Evolutionary conservation across 2,329 filamentous ascomycete genomes (phyloP).

Genomic region (Arachnomyces sp.): DNA sequence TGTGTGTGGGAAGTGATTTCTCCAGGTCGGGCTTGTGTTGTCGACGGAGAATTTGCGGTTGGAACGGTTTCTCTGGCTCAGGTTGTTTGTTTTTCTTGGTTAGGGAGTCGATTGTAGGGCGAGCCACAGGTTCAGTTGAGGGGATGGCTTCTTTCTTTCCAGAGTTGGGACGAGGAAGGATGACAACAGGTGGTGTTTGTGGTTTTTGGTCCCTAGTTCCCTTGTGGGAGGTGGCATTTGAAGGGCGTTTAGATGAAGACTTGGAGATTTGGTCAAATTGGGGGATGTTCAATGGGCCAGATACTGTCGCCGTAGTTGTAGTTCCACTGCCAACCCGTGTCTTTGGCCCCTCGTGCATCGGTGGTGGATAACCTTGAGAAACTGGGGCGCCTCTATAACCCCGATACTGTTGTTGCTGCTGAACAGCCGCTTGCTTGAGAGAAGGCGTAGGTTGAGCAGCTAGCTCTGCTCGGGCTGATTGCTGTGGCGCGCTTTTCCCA

Average conservation of each 20-base stretch:
- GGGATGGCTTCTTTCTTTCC: slow-evolving; percentile 5
- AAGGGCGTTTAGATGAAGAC: slow-evolving; percentile 13
- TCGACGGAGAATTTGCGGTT: slow-evolving; percentile 47
- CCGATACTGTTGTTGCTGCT: slow-evolving; percentile 5
- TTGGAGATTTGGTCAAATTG: slow-evolving; percentile 29
- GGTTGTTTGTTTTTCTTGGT: slow-evolving; percentile 20
- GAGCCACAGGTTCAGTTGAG: slow-evolving; percentile 9
- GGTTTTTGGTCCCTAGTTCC: neutral
- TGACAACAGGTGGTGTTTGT: slow-evolving; percentile 2
- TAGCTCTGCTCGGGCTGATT: slow-evolving; percentile 33
- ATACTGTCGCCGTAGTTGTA: slow-evolving; percentile 31
- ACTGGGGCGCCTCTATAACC: slow-evolving; percentile 11
- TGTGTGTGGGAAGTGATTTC: slow-evolving; percentile 20
- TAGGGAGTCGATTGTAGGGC: slow-evolving; percentile 11
- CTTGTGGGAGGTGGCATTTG: neutral
- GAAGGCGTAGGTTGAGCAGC: slow-evolving; percentile 36
- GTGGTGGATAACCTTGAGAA: slow-evolving; percentile 10
- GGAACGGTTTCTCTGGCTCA: slow-evolving; percentile 38
- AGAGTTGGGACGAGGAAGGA: slow-evolving; percentile 5
- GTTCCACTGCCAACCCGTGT: slow-evolving; percentile 11
- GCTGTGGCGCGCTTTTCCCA: slow-evolving; percentile 4
- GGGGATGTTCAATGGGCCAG: slow-evolving; percentile 32
- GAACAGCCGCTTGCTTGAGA: neutral
- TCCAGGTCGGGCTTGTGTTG: slow-evolving; percentile 33
- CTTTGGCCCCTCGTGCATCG: slow-evolving; percentile 8